Conservation (phyloP, 2,329 filamentous ascomycete genomes). For the Neurospora sp. region DNA sequence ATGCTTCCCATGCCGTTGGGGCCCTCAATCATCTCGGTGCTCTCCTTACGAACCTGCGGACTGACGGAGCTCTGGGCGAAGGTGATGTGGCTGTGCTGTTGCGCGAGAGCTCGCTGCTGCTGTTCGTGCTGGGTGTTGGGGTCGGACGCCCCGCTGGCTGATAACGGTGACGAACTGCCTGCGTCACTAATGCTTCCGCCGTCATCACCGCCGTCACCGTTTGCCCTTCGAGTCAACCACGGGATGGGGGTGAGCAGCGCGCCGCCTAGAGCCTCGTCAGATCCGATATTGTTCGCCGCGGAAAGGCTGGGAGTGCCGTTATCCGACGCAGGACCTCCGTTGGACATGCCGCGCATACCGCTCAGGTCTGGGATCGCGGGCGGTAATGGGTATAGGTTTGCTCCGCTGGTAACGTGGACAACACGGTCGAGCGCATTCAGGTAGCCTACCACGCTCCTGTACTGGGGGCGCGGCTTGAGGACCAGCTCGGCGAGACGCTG, state of each 20-base stretch:
- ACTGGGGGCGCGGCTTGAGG: conserved; percentile 65
- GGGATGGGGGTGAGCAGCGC: conserved; percentile 89
- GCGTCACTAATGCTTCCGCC: conserved; percentile 11
- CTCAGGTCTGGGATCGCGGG: conserved; percentile 50
- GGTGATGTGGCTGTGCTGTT: conserved; percentile 18
- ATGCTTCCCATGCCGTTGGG: conserved; percentile 70
- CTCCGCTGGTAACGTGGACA: conserved; percentile 76
- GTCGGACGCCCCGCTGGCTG: conserved; percentile 1
- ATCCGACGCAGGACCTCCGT: conserved; percentile 43
- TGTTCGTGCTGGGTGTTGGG: conserved; percentile 8
- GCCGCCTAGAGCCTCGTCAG: conserved; percentile 81
- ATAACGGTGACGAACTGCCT: conserved; percentile 14
- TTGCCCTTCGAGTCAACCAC: conserved; percentile 53
- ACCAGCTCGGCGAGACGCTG: conserved; percentile 87
- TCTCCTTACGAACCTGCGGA: conserved; percentile 58
- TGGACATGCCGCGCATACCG: conserved; percentile 42
- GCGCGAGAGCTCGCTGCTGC: conserved; percentile 1
- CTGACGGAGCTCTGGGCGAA: conserved; percentile 32
- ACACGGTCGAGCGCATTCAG: conserved; percentile 86
- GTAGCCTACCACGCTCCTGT: conserved; percentile 72
- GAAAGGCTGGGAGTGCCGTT: conserved; percentile 22
- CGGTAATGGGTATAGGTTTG: conserved; percentile 74
- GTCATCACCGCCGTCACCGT: conserved; percentile 17
- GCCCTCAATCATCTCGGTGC: conserved; percentile 70
- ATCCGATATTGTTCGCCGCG: conserved; percentile 47